Base-by-base conservation (phyloP, 768 basidiomycete species). In the Amanita rubescens region DNA sequence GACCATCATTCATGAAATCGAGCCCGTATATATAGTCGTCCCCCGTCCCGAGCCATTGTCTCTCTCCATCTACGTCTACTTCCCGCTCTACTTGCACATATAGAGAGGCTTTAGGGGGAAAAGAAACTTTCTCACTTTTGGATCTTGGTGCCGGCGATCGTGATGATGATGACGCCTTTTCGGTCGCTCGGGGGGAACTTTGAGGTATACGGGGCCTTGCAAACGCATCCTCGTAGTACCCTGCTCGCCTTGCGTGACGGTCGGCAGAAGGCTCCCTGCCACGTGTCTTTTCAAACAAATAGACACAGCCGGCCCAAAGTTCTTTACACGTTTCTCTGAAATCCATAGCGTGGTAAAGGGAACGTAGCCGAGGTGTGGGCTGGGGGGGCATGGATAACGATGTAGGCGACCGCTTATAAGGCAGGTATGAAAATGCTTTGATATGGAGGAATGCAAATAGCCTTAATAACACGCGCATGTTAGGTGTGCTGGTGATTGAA, bases 371-470 rank as follows among this genome's bases (percentile, higher is more conserved):
- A n/a, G 79, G 69, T 5, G 83, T 86, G 20, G 67, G 67, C 33
- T 63, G 55, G 4, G 71, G 68, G 43, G 63, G 62, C 0, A 67
- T 52, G 20, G 63, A 59, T 5, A 65, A 59, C 37, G n/a, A n/a
- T n/a, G 58, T 54, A 54, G 66, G 60, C 27, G 60, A 63, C 15
- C 67, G 70, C 17, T 67, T 66, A 65, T 89, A 89, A 1, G 78
- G 76, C 58, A 76, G 78, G 67, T 88, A 89, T 12, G 79, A 76
- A 67, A 88, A 91, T 4, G 86, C 85, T 43, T 74, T 72, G 64
- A 91, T 71, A 65, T 91, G 88, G 5, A 89, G 63, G 49, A 86
- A 77, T 4, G 82, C 82, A 60, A 87, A 86, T 22, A 84, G 57
- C 64, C 82, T 46, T 83, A 60, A 2, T 51, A 35, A 24, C 30